Percentiles rank a stretch among this genome's conserved stretches.
Conservation (phyloP, 192 early-diverging fungal species). For the Dimargaris verticillata region DNA sequence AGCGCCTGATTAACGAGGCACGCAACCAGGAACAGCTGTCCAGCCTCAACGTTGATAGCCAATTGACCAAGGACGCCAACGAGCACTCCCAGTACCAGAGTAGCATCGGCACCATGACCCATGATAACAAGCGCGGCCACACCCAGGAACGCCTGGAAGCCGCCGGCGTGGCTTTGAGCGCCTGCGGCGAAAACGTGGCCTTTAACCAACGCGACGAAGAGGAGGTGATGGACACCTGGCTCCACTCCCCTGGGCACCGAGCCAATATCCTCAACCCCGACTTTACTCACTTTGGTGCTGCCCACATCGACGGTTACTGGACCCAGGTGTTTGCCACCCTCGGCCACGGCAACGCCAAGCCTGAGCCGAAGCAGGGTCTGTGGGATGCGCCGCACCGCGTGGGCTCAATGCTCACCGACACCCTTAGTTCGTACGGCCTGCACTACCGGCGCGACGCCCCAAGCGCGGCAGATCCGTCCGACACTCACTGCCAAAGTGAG, state of each 20-base stretch:
- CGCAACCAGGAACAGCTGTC: constrained; percentile 16
- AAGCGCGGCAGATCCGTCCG: no score
- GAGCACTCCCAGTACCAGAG: constrained; percentile 27
- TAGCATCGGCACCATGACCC: constrained; percentile 27
- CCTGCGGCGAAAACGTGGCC: constrained; percentile 32
- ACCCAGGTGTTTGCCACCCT: constrained; percentile 30
- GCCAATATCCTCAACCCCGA: constrained; percentile 29
- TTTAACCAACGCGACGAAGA: constrained; percentile 18
- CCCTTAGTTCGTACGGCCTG: no score
- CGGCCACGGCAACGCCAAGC: not conserved
- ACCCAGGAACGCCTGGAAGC: constrained; percentile 20
- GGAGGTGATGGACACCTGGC: constrained; percentile 22
- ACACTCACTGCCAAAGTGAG: no score
- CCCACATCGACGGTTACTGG: constrained; percentile 22
- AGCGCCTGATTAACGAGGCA: constrained; percentile 22
- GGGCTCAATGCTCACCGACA: no score
- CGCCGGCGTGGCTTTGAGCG: constrained; percentile 16
- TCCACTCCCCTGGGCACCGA: constrained; percentile 29
- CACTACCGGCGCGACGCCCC: no score
- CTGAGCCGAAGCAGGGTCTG: no score
- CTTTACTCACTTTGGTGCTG: constrained; percentile 28
- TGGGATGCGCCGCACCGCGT: no score
- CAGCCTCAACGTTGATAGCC: constrained; percentile 19
- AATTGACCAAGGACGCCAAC: constrained; percentile 19
- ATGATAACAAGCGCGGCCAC: constrained; percentile 21